phyloP scores from a whole-genome alignment of 2,329 filamentous ascomycete species.

The Colletotrichum liriopes region DNA sequence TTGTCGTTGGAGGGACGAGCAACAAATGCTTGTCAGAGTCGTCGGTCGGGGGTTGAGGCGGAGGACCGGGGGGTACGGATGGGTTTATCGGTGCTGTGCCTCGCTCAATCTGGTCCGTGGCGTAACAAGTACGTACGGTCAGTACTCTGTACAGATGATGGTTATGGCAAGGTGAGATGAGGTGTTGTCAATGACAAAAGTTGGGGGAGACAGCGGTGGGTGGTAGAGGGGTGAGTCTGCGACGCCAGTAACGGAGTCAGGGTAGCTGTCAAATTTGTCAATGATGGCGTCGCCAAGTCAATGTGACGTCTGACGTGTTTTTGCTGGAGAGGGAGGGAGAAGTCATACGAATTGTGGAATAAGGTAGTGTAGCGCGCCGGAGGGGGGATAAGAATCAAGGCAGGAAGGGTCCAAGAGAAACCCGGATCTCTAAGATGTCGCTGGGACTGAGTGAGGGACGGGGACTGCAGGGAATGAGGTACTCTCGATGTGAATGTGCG shows the following conservation, averaged over 20 bases:
- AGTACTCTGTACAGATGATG: no score
- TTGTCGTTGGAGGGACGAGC: conserved; percentile 18
- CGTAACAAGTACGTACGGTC: neutral
- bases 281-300: conserved; percentile 31
- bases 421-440: neutral
- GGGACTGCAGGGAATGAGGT: no score
- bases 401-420: conserved; percentile 38
- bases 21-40: conserved; percentile 17
- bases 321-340: neutral
- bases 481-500: neutral
- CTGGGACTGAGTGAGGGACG: neutral
- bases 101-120: neutral
- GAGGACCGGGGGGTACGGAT: conserved; percentile 12
- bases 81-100: neutral
- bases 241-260: neutral
- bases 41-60: neutral
- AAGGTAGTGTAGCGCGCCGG: neutral
- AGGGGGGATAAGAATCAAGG: conserved; percentile 25
- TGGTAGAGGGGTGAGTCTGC: neutral
- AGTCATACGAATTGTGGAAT: conserved; percentile 22
- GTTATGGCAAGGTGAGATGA: no score
- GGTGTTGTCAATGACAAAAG: neutral
- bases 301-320: conserved; percentile 34
- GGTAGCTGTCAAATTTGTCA: neutral
- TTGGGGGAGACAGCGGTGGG: neutral